Evolutionary conservation across 129 eudicot genomes (phyloP).

Genomic region (Heracleum sosnowskyi): DNA sequence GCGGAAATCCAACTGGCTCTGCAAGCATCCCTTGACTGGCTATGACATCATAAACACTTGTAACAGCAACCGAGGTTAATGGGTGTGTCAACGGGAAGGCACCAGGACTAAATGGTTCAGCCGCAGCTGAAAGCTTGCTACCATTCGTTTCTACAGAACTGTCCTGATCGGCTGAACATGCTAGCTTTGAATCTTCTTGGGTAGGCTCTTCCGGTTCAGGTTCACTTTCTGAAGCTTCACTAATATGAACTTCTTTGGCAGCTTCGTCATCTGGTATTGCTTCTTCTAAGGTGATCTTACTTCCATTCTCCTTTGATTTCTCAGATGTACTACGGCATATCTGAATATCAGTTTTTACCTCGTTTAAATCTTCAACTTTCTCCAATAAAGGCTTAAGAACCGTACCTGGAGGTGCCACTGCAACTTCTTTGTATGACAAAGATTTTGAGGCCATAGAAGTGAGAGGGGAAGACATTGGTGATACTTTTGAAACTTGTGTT

Average conservation of each 20-base stretch:
- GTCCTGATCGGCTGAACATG: constrained; percentile 38
- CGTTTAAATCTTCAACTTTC: constrained; percentile 55
- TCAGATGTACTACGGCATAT: constrained; percentile 30
- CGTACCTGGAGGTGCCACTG: constrained; percentile 94
- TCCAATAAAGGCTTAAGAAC: constrained; percentile 72
- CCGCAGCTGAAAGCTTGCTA: constrained; percentile 92
- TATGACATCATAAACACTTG: constrained; percentile 51
- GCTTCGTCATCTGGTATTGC: constrained; percentile 43
- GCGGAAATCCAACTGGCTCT: constrained; percentile 79
- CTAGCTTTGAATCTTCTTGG: constrained; percentile 23
- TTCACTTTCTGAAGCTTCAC: constrained; percentile 34
- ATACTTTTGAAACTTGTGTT: constrained; percentile 24
- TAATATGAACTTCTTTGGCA: constrained; percentile 31
- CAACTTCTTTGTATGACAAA: constrained; percentile 93
- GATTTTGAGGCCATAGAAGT: constrained; percentile 75
- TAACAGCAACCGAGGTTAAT: constrained; percentile 21
- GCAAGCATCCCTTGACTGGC: constrained; percentile 59
- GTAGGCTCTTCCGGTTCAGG: constrained; percentile 19
- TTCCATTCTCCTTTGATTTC: constrained; percentile 32
- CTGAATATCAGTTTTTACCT: constrained; percentile 40
- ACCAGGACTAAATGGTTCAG: constrained; percentile 85
- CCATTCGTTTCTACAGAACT: constrained; percentile 43
- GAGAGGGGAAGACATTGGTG: constrained; percentile 39
- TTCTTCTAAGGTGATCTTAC: constrained; percentile 29
- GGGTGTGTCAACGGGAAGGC: constrained; percentile 46